Evolutionary conservation across 345 rosid genomes (phyloP).

Genomic region (Eucalyptus camaldulensis): DNA sequence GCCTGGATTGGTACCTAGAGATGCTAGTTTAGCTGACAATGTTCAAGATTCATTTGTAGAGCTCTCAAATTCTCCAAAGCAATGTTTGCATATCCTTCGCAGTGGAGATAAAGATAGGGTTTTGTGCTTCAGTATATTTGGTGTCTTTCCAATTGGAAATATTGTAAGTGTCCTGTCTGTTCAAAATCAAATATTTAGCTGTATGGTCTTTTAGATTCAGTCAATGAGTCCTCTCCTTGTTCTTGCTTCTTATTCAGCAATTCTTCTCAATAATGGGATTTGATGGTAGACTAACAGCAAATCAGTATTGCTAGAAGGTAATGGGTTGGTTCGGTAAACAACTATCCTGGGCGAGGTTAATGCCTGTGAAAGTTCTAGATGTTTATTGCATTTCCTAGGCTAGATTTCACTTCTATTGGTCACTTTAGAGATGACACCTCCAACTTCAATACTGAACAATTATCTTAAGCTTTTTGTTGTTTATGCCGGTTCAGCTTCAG

Average conservation of each 20-base stretch:
- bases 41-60: neutral
- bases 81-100: neutral
- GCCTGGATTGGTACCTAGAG: rapidly evolving
- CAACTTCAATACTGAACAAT: neutral
- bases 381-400: neutral
- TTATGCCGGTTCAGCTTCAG: neutral
- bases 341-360: neutral
- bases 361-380: neutral
- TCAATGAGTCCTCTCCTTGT: neutral
- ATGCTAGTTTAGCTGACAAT: neutral
- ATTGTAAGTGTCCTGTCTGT: neutral
- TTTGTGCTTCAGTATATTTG: neutral
- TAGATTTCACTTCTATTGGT: neutral
- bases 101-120: neutral
- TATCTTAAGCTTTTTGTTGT: neutral
- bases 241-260: neutral
- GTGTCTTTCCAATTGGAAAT: neutral
- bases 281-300: neutral
- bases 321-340: neutral
- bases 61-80: neutral
- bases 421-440: neutral
- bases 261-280: neutral
- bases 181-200: neutral
- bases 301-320: neutral
- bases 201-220: neutral